Conservation (phyloP, 2,329 filamentous ascomycete genomes). For the Aureobasidium leucospermi region DNA sequence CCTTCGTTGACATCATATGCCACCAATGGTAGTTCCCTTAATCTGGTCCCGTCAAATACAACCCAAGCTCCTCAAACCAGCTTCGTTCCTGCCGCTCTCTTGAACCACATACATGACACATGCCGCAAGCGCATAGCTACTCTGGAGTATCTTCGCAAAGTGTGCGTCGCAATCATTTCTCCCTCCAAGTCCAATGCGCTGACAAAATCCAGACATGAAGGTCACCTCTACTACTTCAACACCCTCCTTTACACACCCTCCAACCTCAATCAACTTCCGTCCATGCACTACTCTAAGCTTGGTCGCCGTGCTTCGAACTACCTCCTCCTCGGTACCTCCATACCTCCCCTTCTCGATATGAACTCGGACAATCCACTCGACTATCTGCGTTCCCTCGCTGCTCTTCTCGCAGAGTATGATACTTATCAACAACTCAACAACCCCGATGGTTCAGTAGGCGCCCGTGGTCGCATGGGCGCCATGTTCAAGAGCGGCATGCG, state of each 20-base stretch:
- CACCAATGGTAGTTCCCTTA: conserved; percentile 1
- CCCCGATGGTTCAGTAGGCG: conserved; percentile 58
- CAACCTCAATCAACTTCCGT: conserved; percentile 74
- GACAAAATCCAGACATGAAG: conserved; percentile 64
- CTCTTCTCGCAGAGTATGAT: conserved; percentile 84
- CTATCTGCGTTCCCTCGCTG: conserved; percentile 79
- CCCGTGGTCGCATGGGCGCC: conserved; percentile 61
- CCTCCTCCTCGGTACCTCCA: conserved; percentile 81
- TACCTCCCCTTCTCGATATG: conserved; percentile 83
- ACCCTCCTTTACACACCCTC: conserved; percentile 83
- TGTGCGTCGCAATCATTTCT: conserved; percentile 50
- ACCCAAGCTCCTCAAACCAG: background rate
- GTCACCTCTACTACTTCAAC: conserved; percentile 96
- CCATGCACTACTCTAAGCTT: conserved; percentile 76
- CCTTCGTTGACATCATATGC: background rate
- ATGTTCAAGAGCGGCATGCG: conserved; percentile 44
- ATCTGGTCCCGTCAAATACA: background rate
- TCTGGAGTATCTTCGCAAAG: conserved; percentile 83
- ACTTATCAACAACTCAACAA: conserved; percentile 82
- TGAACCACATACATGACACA: conserved; percentile 70
- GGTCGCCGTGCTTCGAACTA: conserved; percentile 89
- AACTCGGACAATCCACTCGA: conserved; percentile 73
- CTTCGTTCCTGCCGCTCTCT: conserved; percentile 48
- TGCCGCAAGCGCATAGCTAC: conserved; percentile 91
- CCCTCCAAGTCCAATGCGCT: background rate